Evolutionary conservation across 2,329 filamentous ascomycete species (phyloP).

Genomic region (Diaporthe amygdali): DNA sequence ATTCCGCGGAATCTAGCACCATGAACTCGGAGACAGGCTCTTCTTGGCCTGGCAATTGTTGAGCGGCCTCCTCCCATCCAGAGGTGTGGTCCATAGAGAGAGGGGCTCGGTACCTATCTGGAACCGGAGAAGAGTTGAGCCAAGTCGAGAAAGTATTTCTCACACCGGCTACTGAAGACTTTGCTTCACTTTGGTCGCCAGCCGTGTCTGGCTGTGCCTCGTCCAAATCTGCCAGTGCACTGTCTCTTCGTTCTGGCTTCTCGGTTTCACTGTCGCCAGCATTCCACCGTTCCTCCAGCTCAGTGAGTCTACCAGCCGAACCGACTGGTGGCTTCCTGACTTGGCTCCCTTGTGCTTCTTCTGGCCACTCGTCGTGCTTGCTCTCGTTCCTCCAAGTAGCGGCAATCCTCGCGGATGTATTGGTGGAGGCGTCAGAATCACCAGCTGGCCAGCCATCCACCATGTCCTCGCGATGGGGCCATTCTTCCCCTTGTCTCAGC

Average conservation of each 20-base stretch:
- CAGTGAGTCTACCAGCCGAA: too few species aligned
- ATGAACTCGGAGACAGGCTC: neutral
- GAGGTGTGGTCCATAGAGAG: neutral
- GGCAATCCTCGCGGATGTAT: neutral
- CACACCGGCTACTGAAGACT: neutral
- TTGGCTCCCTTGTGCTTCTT: neutral
- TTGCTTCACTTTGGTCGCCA: neutral
- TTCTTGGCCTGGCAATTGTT: too few species aligned
- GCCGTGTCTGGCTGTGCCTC: neutral
- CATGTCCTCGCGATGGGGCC: neutral
- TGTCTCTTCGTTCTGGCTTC: neutral
- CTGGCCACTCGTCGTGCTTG: neutral
- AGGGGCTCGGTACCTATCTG: neutral
- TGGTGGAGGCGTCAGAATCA: neutral
- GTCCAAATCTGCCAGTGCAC: neutral
- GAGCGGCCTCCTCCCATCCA: too few species aligned
- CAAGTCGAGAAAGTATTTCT: neutral
- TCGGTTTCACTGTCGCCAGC: neutral
- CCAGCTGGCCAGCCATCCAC: too few species aligned
- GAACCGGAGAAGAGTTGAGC: too few species aligned
- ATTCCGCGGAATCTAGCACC: neutral
- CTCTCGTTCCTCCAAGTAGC: neutral
- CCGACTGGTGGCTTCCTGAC: too few species aligned
- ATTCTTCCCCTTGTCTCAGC: neutral
- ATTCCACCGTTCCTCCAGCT: neutral